A percentile compares a stretch with the other conserved stretches of the same genome.
Conservation (phyloP, 2,329 filamentous ascomycete genomes). For the Fusarium poae region DNA sequence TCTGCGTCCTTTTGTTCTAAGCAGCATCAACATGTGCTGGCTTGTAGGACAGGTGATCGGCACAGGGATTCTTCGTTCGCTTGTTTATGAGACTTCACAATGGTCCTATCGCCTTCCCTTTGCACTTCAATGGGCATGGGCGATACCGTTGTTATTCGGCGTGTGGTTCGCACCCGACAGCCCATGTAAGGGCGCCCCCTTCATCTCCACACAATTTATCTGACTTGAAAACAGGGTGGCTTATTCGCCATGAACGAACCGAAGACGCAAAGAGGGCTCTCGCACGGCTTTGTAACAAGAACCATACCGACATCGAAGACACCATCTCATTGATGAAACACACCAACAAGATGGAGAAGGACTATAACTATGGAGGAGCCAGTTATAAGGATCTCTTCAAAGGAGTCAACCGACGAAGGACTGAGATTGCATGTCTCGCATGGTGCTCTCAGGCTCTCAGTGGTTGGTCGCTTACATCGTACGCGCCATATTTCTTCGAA, state of each 20-base stretch:
- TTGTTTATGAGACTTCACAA: slow-evolving; percentile 51
- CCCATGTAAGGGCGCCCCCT: slow-evolving; percentile 50
- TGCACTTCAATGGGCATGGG: slow-evolving; percentile 58
- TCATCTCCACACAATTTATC: background rate
- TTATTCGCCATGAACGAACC: slow-evolving; percentile 54
- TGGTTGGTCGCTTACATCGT: slow-evolving; percentile 40
- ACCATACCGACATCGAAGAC: slow-evolving; percentile 57
- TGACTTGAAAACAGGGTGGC: slow-evolving; percentile 50
- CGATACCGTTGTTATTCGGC: slow-evolving; percentile 54
- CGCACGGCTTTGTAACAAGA: slow-evolving; percentile 49
- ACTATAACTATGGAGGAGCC: slow-evolving; percentile 53
- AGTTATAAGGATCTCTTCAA: slow-evolving; percentile 40
- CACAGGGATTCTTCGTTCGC: slow-evolving; percentile 52
- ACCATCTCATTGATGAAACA: slow-evolving; percentile 58
- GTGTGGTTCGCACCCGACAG: slow-evolving; percentile 57
- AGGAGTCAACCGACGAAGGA: slow-evolving; percentile 48
- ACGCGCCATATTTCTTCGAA: slow-evolving; percentile 58
- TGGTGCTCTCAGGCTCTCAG: slow-evolving; percentile 49
- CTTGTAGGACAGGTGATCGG: slow-evolving; percentile 57
- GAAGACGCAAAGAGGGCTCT: slow-evolving; percentile 52
- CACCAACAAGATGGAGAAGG: slow-evolving; percentile 59
- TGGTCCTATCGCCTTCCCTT: slow-evolving; percentile 53
- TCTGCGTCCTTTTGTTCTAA: slow-evolving; percentile 53
- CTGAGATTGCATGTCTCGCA: slow-evolving; percentile 48
- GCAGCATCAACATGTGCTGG: slow-evolving; percentile 60